These are phyloP conservation scores for Naganishia vishniacii DNA, from an alignment of 768 basidiomycete genomes.

Conservation along the genomic window DNA sequence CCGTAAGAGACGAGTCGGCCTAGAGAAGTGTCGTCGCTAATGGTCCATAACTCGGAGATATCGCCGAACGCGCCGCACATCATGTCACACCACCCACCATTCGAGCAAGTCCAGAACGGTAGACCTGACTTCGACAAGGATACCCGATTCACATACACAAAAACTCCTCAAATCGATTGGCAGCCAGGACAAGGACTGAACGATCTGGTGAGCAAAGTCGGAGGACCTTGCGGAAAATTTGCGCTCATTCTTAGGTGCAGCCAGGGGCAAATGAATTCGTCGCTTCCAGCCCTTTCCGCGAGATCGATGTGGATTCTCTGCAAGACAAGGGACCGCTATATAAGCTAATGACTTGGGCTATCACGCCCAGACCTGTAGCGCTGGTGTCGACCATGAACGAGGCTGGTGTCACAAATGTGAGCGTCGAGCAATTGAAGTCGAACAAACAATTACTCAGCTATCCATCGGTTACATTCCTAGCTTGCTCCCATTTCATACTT, in stretches of 20 bases:
- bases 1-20: too few species aligned
- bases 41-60: too few species aligned
- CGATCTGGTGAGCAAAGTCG: not conserved
- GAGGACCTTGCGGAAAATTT: not conserved
- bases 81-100: constrained; percentile 5
- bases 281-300: constrained; percentile 16
- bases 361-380: constrained; percentile 64
- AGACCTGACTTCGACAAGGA: constrained; percentile 21
- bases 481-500: constrained; percentile 55
- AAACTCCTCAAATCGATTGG: constrained; percentile 21
- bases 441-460: not conserved
- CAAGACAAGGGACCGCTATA: constrained; percentile 46
- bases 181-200: constrained; percentile 22
- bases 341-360: constrained; percentile 57
- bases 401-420: constrained; percentile 57
- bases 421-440: constrained; percentile 9
- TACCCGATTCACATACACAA: constrained; percentile 12
- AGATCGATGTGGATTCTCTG: constrained; percentile 20
- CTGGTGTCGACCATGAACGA: constrained; percentile 60
- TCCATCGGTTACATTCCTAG: constrained; percentile 10
- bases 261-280: constrained; percentile 19
- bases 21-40: too few species aligned
- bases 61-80: too few species aligned
- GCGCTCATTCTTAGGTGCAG: not conserved
- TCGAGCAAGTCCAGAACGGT: constrained; percentile 22